Base-by-base conservation (phyloP, 805 yeast genomes). In the Zygotorulaspora florentina region DNA sequence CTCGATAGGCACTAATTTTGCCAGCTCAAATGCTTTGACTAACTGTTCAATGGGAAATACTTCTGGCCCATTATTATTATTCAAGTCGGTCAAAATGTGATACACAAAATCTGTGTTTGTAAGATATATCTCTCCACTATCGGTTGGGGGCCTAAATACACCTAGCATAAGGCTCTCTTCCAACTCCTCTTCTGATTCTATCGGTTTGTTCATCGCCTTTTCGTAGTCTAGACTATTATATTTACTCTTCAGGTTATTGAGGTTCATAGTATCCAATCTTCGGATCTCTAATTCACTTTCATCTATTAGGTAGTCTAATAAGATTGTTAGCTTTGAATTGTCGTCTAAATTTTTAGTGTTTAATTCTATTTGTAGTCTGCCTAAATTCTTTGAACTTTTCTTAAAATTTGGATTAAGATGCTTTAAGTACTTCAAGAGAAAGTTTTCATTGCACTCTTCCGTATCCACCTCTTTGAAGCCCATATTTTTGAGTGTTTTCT, bases 1-100 rank as follows among this genome's bases (percentile, higher is more conserved):
- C n/a, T 63, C 62, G 18, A 65, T 57, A 5, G 67, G 59, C 1
- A 75, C 43, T 38, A 67, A 63, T 30, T 74, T 70, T 0, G 77
- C 62, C 4, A 72, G 40, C 34, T 71, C 72, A 51, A 74, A 77
- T 1, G 70, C 52, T n/a, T 63, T 50, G 0, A 61, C 65, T 37
- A 66, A 51, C 38, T 65, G 60, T 7, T 70, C 74, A 3, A 74
- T 43, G 1, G 61, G 44, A 10, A 55, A 37, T 15, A 46, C 36
- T 16, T 45, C 43, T 15, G 37, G 35, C n/a, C 38, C 35, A 13
- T 50, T 52, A 8, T 35, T 43, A 40, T 47, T 47, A 16, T 50
- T 47, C 11, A 59, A 43, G 43, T 56, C 55, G 13, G 46, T 43
- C 20, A 59, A 36, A 8, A 61, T 45, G 35, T 52, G 47, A 15